Evolutionary conservation across 192 early-diverging fungal genomes (phyloP).

Genomic region (Backusella parvicylindrica): DNA sequence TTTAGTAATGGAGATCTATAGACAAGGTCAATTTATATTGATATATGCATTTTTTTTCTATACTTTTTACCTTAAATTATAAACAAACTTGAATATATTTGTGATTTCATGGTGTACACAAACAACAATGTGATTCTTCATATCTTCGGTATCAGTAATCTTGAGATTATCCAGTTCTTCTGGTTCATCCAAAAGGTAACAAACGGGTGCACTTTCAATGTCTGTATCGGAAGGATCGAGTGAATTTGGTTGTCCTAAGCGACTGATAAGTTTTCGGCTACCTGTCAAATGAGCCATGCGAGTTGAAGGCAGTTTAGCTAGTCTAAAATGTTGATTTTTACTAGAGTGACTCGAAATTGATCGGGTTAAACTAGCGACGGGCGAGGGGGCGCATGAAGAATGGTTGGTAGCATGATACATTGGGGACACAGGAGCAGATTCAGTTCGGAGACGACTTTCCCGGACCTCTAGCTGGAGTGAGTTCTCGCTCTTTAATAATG

Average conservation of each 20-base stretch:
- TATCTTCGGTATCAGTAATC: slow-evolving; percentile 15
- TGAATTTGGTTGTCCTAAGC: background rate
- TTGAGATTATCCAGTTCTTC: slow-evolving; percentile 14
- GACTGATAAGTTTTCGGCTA: slow-evolving; percentile 17
- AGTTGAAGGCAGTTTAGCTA: slow-evolving; percentile 11
- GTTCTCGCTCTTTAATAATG: background rate
- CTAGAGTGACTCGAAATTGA: background rate
- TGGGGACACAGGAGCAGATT: background rate
- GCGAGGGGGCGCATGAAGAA: background rate
- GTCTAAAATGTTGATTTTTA: slow-evolving; percentile 5
- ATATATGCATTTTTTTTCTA: background rate
- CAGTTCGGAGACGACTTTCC: background rate
- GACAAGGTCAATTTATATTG: background rate
- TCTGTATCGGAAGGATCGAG: slow-evolving; percentile 6
- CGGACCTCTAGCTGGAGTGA: background rate
- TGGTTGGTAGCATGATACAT: background rate
- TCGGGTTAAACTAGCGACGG: background rate
- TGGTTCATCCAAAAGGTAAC: slow-evolving; percentile 22
- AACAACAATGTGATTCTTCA: slow-evolving; percentile 40
- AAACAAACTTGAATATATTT: slow-evolving; percentile 34
- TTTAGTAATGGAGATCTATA: slow-evolving; percentile 37
- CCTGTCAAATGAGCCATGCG: slow-evolving; percentile 22
- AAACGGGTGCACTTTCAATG: background rate
- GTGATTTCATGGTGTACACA: slow-evolving; percentile 38
- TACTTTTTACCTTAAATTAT: slow-evolving; percentile 20